Evolutionary conservation across 2,329 filamentous ascomycete species (phyloP), one percentile per base, ranked within the genome.

Genomic region (Tolypocladium endophyticum): DNA sequence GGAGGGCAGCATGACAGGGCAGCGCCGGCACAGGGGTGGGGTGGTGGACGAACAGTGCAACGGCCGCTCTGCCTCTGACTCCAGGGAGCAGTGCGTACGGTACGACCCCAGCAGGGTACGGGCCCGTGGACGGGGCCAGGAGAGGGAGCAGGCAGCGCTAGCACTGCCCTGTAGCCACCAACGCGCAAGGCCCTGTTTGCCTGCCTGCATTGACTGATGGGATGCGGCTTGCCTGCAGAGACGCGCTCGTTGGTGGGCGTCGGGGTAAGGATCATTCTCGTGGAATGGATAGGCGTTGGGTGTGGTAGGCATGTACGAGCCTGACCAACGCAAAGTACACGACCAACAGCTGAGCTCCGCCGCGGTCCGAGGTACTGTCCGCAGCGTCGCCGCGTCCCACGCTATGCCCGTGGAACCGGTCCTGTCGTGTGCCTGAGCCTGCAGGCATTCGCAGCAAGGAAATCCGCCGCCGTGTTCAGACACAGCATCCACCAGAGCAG

Each of bases 1-100:
- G 61, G 64, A 58, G 60, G 60, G 35, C 56, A 57, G 62, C 55
- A 52, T n/a, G 57, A 47, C 56, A 52, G 55, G 43, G 47, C 45
- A 20, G 25, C 45, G 45, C 7, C 43, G 61, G 63, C 56, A 39
- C 54, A 38, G 52, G 55, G 30, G 45, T 28, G 52, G 55, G 30
- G 45, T 28, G 14, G 33, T 35, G 23, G 43, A 30, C 18, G 33
- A 30, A 36, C 53, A 41, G 43, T 36, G 33, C 56, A 50, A 57
- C 38, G 45, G 39, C 56, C n/a, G 43, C 41, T 30, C 3, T 30
- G 47, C 16, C 47, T 47, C 3, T 30, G 47, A 5, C 47, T 47
- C n/a, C 7, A 56, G 25, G 28, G n/a, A 56, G 38, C 54, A 39
- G 28, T 7, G 28, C 35, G 54, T 56, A 38, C 41, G 5, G 41